Evolutionary conservation across 495 filamentous ascomycete species (phyloP), one percentile per base, ranked within the genome.

Genomic region (Penicillium maclennaniae): DNA sequence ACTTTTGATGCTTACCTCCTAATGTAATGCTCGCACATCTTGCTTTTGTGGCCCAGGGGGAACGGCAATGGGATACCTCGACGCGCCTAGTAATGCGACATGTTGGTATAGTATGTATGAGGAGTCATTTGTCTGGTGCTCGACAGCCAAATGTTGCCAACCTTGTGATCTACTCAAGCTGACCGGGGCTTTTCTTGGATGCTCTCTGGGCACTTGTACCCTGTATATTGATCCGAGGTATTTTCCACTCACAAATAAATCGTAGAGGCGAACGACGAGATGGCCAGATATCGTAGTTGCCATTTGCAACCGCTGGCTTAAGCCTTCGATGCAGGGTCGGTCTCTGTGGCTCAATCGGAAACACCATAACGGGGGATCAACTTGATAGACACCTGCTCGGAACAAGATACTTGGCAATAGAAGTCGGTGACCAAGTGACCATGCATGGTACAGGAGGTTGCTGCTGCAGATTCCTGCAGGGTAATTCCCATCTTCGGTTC

Each of bases 1-100:
- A 74, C 69, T 3, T 57, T 59, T 17, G 65, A 59, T 50, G 66
- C 66, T 6, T 62, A 53, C 23, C 52, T 10, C 56, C 59, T 19
- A 59, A 61, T 10, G 57, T 47, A 4, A 63, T 58, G n/a, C 61
- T 69, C 21, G 59, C 71, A 0, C 73, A 82, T 8, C 37, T 83
- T 8, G 70, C n/a, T n/a, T 75, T 4, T 83, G 79, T 55, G 80
- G 79, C 6, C 79, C 78, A 9, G 54, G 55, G 2, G 60, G 59
- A 4, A 74, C 83, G 70, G 77, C 73, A 73, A 81, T 60, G 74
- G 77, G 42, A 69, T 73, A 0, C 66, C 78, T 47, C 76, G 27
- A 75, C 76, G 20, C 62, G 69, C 41, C 26, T 58, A 6, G 66
- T 68, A 6, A 62, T 75, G 59, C 45, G 57, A 45, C 65, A 69